Base-by-base conservation (phyloP, 169 alveolate genomes). In the Eimeria brunetti region DNA sequence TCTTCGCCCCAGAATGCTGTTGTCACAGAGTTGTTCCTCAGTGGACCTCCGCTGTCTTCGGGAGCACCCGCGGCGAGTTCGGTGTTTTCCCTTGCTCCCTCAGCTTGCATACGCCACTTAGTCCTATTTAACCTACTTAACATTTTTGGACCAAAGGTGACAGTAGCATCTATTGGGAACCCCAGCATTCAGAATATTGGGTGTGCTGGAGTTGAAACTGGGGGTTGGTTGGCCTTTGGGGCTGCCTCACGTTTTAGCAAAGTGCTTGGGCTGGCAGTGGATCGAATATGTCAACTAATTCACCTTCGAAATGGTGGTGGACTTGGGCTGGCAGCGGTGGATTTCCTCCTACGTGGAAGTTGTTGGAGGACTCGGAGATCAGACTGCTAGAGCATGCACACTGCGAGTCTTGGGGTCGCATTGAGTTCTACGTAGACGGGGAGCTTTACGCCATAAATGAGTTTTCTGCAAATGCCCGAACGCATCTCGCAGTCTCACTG, bases 371-470 rank as follows among this genome's bases (percentile, higher is more conserved):
- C 24, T 83, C 90, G 7, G 90, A 83, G 75, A n/a, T 53, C 51
- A 16, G 7, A 12, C 58, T 83, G 60, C 75, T 83, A 12, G 76
- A 83, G 22, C 90, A 83, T 38, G 90, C 90, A 30, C 27, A 36
- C 75, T 58, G 53, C 53, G 75, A 83, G 75, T 83, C 90, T 4
- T 83, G 90, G 90, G 90, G 33, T 60, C 90, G 90, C 38, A 75
- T 83, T 11, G 90, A 83, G 53, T 49, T 83, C 33, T 49, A 51
- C 46, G 30, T 83, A 83, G 73, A 56, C 20, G 90, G 75, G 56
- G 53, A 36, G 75, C 36, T 30, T 4, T 56, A 83, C 33, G 75
- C 18, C 38, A 58, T 83, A 53, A 73, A 83, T 83, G 75, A 73
- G 14, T 83, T 83, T 58, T 51, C 46, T 53, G 20, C 71, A 24